phyloP scores from a whole-genome alignment of 768 basidiomycete genomes.

The Artomyces pyxidatus region DNA sequence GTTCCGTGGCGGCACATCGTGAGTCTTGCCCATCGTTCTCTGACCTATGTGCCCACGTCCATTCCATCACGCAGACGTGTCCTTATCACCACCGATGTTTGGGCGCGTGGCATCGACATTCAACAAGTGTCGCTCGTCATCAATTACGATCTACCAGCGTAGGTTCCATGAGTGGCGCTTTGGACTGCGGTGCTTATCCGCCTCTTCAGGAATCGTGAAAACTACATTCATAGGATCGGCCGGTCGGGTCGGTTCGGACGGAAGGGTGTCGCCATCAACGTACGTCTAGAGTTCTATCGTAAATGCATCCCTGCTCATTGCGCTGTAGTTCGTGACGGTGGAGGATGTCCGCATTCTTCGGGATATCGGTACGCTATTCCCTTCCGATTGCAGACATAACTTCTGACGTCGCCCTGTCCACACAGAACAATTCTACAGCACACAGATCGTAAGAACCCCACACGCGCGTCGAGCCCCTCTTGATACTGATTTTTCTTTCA shows the following conservation, averaged over 20 bases:
- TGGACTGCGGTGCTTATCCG: neutral
- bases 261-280: conserved; percentile 99
- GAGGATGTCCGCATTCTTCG: conserved; percentile 95
- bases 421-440: conserved; percentile 94
- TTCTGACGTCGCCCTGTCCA: neutral
- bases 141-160: conserved; percentile 94
- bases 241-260: conserved; percentile 98
- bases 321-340: conserved; percentile 75
- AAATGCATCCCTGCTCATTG: neutral
- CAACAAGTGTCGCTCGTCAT: conserved; percentile 97
- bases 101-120: conserved; percentile 98
- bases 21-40: conserved; percentile 21
- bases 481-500: conserved; percentile 28
- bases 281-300: conserved; percentile 29
- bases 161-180: conserved; percentile 26
- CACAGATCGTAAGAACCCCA: conserved; percentile 64
- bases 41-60: conserved; percentile 11
- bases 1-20: conserved; percentile 91
- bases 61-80: conserved; percentile 53
- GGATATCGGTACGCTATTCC: conserved; percentile 65
- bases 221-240: conserved; percentile 99
- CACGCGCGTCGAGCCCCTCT: neutral
- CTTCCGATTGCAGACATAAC: neutral
- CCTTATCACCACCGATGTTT: conserved; percentile 92
- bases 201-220: conserved; percentile 77